Evolutionary conservation across 2,329 filamentous ascomycete genomes (phyloP).

Genomic region (Cladosporium cucumerinum): DNA sequence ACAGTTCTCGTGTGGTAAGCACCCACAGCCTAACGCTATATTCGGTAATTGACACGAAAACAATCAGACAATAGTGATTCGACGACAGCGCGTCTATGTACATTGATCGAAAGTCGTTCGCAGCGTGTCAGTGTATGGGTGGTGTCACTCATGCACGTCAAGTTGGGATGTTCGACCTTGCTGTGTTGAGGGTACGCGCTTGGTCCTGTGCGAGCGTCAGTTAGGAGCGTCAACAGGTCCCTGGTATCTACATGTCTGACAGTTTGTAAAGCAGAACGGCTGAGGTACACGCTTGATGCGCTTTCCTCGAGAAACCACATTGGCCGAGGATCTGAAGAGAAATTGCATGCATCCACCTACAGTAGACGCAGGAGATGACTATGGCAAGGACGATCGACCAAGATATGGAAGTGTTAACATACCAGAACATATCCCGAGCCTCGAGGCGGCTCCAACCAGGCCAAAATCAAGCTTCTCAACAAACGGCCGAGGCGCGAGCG

Average conservation of each 20-base stretch:
- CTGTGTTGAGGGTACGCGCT: neutral
- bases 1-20: neutral
- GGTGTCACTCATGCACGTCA: neutral
- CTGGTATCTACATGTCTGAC: neutral
- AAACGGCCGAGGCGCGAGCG: neutral
- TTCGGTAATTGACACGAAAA: neutral
- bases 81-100: slow-evolving; percentile 16
- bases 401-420: slow-evolving; percentile 3
- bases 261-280: neutral
- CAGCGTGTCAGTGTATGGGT: neutral
- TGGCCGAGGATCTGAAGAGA: no score
- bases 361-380: neutral
- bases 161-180: neutral
- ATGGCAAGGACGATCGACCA: neutral
- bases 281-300: neutral
- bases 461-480: slow-evolving; percentile 8
- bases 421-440: slow-evolving; percentile 8
- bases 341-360: neutral
- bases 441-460: neutral
- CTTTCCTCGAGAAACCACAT: neutral
- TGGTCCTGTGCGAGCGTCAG: neutral
- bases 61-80: neutral
- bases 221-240: neutral
- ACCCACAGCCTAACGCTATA: neutral
- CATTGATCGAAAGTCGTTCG: neutral